Evolutionary conservation across 1,284 basidiomycete genomes (phyloP).

Genomic region (Austroboletus novae-zelandiae): DNA sequence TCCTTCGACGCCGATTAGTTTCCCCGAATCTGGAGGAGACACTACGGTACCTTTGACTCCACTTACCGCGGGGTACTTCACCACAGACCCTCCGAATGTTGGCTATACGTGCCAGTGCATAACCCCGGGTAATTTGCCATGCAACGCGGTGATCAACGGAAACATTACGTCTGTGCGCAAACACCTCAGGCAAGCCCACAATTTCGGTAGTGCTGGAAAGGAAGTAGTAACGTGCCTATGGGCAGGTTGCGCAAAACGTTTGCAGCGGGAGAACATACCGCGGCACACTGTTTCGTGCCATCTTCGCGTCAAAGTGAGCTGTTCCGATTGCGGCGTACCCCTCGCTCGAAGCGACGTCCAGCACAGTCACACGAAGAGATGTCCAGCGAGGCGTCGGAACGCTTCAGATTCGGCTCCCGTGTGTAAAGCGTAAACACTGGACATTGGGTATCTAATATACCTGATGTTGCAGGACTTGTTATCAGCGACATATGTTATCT

Average conservation of each 20-base stretch:
- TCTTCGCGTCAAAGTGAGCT: constrained; percentile 9
- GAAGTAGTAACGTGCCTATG: constrained; percentile 6
- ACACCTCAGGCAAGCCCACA: constrained; percentile 15
- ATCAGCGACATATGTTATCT: too few species aligned
- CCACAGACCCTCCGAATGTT: not conserved
- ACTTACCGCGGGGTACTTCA: not conserved
- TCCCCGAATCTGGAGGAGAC: not conserved
- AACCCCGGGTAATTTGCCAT: not conserved
- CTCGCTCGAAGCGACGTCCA: constrained; percentile 25
- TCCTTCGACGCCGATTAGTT: not conserved
- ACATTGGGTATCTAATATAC: too few species aligned
- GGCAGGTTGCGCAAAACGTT: not conserved
- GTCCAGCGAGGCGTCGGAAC: not conserved
- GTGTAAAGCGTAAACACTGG: not conserved
- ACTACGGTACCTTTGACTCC: not conserved
- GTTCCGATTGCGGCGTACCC: constrained; percentile 3
- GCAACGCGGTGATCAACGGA: constrained; percentile 3
- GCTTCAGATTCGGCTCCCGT: not conserved
- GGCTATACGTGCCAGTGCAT: constrained; percentile 6
- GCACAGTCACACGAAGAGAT: constrained; percentile 10
- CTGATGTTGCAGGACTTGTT: not conserved
- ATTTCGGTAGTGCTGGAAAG: constrained; percentile 8
- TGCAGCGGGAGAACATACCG: constrained; percentile 19
- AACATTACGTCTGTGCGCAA: constrained; percentile 7
- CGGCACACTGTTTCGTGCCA: constrained; percentile 19